These are phyloP conservation scores for Onygenales sp. DNA, from an alignment of 2,329 filamentous ascomycete species.

Conservation along the genomic window DNA sequence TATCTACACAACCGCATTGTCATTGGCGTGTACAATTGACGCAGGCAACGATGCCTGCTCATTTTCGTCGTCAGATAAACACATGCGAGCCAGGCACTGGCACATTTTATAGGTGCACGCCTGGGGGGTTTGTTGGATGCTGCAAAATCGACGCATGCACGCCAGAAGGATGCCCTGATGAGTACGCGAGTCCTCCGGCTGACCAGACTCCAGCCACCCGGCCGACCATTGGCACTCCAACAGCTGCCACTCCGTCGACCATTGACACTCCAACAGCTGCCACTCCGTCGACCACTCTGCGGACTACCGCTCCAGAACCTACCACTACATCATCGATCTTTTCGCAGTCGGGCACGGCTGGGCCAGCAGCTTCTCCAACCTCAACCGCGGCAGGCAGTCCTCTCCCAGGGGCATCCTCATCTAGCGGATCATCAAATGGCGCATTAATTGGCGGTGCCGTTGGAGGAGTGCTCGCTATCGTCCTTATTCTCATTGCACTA, in stretches of 20 bases:
- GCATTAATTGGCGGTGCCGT: background rate
- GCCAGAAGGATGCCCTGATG: background rate
- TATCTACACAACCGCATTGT: background rate
- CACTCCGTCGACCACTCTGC: background rate
- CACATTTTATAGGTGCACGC: slow-evolving; percentile 6
- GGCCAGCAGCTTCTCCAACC: background rate
- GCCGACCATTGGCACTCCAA: too few species aligned
- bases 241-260: too few species aligned
- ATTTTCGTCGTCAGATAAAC: background rate
- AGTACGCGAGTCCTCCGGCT: background rate
- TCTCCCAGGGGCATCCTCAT: background rate
- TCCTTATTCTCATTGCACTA: background rate
- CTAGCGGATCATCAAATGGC: background rate
- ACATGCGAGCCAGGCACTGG: background rate
- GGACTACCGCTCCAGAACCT: background rate
- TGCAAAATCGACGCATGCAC: slow-evolving; percentile 9
- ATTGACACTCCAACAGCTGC: too few species aligned
- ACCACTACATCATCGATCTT: background rate
- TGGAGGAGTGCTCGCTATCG: background rate
- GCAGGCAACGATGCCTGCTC: background rate
- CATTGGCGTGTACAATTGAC: background rate
- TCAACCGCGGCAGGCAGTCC: background rate
- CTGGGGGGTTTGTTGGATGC: slow-evolving; percentile 9
- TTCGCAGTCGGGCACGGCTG: background rate
- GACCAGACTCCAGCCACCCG: background rate